Evolutionary conservation across 305 asterid genomes (phyloP), one percentile per base, ranked within the genome.

Genomic region (Fraxinus sp.): DNA sequence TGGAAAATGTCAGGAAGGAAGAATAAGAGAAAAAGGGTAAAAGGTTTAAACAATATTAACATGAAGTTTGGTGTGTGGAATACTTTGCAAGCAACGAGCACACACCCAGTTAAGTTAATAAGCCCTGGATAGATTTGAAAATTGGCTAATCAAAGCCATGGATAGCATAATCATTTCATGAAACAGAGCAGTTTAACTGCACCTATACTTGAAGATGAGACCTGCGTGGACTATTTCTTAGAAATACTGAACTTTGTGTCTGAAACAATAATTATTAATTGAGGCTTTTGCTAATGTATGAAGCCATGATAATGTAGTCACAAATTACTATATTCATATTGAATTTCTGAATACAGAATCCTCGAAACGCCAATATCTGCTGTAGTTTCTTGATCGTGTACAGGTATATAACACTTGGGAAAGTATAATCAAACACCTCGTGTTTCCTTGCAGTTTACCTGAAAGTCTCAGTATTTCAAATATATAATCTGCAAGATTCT

Each of bases 401-500:
- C 26, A 68, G 22, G 20, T 36, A 78, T 20, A 10, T 71, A 70
- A 70, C 78, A 46, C 77, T 24, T 24, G 28, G 22, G 41, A 80
- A 49, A 82, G 80, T 62, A 41, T 77, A 85, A 72, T 55, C 57
- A 37, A 10, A 78, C 64, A 77, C 78, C 66, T 78, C 22, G 59
- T 76, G 74, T 81, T 79, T 76, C 83, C 52, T 84, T 32, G 70
- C 75, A 81, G 66, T 83, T 83, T 88, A 94, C 98, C 97, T 87
- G 98, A 92, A 88, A 92, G 82, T 89, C 99, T 91, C 88, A 94
- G 89, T 85, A 94, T 89, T 91, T 96, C 98, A 88, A 94, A 94
- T 79, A 86, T 83, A 77, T 96, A 94, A 83, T 96, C 99, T 78
- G 97, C 97, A 83, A 96, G 85, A 79, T 93, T 94, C 90, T 93